Evolutionary conservation across 192 early-diverging fungal species (phyloP).

Genomic region (Umbelopsis ramanniana): DNA sequence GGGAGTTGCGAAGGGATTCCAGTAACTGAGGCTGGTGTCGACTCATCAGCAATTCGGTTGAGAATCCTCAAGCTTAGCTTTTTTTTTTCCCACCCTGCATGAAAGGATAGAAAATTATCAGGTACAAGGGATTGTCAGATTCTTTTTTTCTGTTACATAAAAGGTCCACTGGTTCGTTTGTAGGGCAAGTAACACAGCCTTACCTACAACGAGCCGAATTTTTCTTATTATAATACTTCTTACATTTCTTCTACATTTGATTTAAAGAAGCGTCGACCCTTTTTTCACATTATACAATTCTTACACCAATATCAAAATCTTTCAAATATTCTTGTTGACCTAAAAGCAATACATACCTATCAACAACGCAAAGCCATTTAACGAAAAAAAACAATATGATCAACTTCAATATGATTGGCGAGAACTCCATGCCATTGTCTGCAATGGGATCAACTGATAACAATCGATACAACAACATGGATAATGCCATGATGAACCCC

Average conservation of each 20-base stretch:
- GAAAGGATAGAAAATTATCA: constrained; percentile 12
- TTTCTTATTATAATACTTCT: too few species aligned
- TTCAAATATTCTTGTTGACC: too few species aligned
- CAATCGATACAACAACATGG: background rate
- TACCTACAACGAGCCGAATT: too few species aligned
- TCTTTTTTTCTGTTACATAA: background rate
- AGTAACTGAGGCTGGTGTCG: background rate
- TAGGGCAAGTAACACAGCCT: background rate
- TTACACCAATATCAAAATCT: too few species aligned
- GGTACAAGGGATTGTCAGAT: constrained; percentile 14
- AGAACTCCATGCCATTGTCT: background rate
- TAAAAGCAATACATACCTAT: too few species aligned
- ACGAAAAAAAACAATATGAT: background rate
- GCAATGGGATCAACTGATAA: background rate
- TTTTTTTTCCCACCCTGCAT: constrained; percentile 17
- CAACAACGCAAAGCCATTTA: background rate
- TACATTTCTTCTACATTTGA: too few species aligned
- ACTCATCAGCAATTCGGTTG: background rate
- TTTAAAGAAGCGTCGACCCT: too few species aligned
- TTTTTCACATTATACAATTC: too few species aligned
- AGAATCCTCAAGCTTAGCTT: too few species aligned
- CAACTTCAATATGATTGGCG: background rate
- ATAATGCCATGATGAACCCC: background rate
- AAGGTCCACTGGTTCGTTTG: background rate
- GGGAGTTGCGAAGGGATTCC: background rate